Conservation (phyloP, 2,329 filamentous ascomycete species). For the Penicillium sclerotiorum region DNA sequence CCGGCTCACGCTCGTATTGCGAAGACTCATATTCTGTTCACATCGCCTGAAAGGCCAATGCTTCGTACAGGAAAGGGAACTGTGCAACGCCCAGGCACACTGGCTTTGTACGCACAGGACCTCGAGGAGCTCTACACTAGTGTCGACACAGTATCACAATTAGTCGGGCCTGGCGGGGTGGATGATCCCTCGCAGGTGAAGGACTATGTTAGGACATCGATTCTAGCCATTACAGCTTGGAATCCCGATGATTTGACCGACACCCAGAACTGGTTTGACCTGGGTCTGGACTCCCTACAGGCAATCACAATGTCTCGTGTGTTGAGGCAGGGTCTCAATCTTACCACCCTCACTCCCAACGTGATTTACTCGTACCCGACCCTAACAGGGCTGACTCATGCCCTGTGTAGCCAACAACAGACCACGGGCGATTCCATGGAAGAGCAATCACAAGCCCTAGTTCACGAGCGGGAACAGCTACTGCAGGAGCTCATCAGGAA, state of each 20-base stretch:
- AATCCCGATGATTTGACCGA: neutral
- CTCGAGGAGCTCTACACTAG: neutral
- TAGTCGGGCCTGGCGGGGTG: conserved; percentile 8
- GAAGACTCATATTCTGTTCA: conserved; percentile 12
- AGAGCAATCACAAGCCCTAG: too few relatives aligned
- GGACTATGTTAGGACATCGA: neutral
- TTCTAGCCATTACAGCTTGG: neutral
- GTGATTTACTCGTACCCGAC: conserved; percentile 1
- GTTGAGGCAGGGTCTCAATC: neutral
- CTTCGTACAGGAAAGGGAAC: neutral
- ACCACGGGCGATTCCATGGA: too few relatives aligned
- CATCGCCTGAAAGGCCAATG: conserved; percentile 1
- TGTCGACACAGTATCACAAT: neutral
- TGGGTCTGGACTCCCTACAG: conserved; percentile 5
- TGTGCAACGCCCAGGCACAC: neutral
- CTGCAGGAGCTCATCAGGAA: neutral
- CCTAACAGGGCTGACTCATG: neutral
- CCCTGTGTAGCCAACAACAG: too few relatives aligned
- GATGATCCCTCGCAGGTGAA: conserved; percentile 2
- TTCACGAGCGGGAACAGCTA: neutral
- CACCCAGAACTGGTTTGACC: neutral
- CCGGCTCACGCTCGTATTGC: conserved; percentile 9
- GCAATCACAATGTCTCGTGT: neutral
- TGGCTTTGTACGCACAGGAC: neutral
- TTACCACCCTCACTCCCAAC: neutral